These are phyloP conservation scores for Teratosphaeria epicoccoides DNA, from an alignment of 2,329 filamentous ascomycete genomes.

Conservation along the genomic window DNA sequence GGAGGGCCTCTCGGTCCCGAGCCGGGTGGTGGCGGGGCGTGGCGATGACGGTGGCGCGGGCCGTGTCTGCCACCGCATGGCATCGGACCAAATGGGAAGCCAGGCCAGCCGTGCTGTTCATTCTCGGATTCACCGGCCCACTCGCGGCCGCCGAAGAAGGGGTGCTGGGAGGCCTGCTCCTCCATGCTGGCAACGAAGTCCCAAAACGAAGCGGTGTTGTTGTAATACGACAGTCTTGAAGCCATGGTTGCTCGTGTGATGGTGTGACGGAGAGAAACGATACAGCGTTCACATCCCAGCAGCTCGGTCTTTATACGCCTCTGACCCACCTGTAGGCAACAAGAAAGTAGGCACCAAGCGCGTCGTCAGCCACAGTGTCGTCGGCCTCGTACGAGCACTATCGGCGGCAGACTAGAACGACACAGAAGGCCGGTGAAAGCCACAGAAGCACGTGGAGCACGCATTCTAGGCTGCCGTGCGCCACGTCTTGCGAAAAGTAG, in stretches of 20 bases:
- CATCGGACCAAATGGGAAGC: slow-evolving; percentile 25
- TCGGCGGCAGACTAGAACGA: neutral
- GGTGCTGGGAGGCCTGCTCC: slow-evolving; percentile 33
- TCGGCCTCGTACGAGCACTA: neutral
- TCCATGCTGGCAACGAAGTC: slow-evolving; percentile 44
- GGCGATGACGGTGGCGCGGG: slow-evolving; percentile 1
- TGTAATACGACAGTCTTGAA: slow-evolving; percentile 41
- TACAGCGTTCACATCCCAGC: neutral
- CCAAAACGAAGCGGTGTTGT: slow-evolving; percentile 45
- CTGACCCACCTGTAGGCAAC: slow-evolving; percentile 6
- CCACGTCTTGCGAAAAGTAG: slow-evolving; percentile 2
- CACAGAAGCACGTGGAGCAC: slow-evolving; percentile 2
- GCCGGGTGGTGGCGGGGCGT: neutral
- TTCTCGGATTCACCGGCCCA: slow-evolving; percentile 16
- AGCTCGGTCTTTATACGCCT: neutral
- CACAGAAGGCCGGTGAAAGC: slow-evolving; percentile 1
- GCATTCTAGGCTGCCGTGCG: neutral
- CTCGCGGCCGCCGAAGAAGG: slow-evolving; percentile 33
- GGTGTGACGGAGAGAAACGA: neutral
- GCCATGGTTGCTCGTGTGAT: slow-evolving; percentile 35
- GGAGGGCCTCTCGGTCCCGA: neutral
- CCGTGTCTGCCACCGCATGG: slow-evolving; percentile 14
- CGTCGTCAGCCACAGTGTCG: slow-evolving; percentile 2
- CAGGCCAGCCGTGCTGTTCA: slow-evolving; percentile 24
- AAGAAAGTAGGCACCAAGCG: neutral